Base-by-base conservation (phyloP, 129 eudicot genomes). In the Tagetes patula region DNA sequence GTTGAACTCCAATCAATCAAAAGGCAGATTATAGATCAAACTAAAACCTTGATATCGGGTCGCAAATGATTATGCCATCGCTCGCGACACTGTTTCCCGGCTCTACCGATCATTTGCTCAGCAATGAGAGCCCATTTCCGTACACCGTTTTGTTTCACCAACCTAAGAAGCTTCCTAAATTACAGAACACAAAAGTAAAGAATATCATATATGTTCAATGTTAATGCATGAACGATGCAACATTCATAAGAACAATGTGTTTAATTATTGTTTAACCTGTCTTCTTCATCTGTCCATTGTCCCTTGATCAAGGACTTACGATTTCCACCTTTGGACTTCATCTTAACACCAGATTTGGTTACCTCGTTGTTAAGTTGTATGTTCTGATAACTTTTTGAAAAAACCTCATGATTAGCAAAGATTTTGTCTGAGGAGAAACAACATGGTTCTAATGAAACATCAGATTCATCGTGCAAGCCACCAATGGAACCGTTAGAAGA, bases 41-140 rank as follows among this genome's bases (percentile, higher is more conserved):
- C 9, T 20, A 20, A 36, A 50, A 89, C 96, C 90, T 87, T 87
- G 73, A 90, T 90, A 79, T 90, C 87, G 46, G 93, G 93, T 2
- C 96, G 87, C 70, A 90, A 77, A 81, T 90, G 96, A 78, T 90
- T 90, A 49, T 82, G 85, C 93, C 96, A 90, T 74, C 96, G 77
- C 65, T 90, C 93, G 0, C 96, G 84, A 49, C 96, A 90, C 75
- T 87, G 96, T 48, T 90, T 90, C 30, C 93, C 93, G 4, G 84
- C 88, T 56, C 96, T 84, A 32, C 85, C 88, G 9, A 43, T 69
- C 81, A 90, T 75, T 20, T 83, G 78, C 62, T 75, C 79, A 2
- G 96, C 88, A 14, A 90, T 83, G 11, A 70, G 82, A 45, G 96
- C 75, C 96, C 96, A 90, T 85, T 85, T 87, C 31, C 79, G 75